Conservation (phyloP, 2,329 filamentous ascomycete species). For the Neonectria faginata region DNA sequence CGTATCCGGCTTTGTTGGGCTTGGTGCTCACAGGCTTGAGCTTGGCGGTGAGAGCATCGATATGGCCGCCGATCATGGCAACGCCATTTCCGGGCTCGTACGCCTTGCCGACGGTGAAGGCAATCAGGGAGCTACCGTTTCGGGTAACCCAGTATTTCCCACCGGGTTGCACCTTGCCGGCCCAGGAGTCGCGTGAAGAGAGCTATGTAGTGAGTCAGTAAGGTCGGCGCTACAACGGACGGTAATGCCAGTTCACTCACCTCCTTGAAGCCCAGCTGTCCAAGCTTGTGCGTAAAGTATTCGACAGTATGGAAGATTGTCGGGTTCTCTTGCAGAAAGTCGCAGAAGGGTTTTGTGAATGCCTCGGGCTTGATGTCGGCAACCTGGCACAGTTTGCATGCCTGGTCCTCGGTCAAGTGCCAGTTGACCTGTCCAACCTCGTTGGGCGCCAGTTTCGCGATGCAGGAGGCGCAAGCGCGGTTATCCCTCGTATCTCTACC, state of each 20-base stretch:
- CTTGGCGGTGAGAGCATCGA: constrained; percentile 90
- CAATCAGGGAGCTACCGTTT: constrained; percentile 87
- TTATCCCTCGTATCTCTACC: constrained; percentile 50
- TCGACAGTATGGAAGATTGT: constrained; percentile 93
- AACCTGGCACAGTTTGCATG: constrained; percentile 54
- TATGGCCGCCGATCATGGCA: constrained; percentile 89
- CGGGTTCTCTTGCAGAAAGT: constrained; percentile 89
- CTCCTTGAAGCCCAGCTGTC: constrained; percentile 77
- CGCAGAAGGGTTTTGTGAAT: constrained; percentile 86
- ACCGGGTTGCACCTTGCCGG: constrained; percentile 75
- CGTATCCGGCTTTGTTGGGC: constrained; percentile 84
- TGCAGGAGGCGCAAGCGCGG: constrained; percentile 54
- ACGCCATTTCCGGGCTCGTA: constrained; percentile 89
- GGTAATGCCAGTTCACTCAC: constrained; percentile 54
- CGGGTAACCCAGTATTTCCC: constrained; percentile 91
- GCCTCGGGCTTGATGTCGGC: constrained; percentile 64
- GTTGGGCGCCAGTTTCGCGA: constrained; percentile 48
- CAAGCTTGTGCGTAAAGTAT: constrained; percentile 79
- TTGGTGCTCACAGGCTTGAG: constrained; percentile 92
- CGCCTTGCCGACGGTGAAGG: constrained; percentile 83
- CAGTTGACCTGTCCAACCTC: constrained; percentile 50
- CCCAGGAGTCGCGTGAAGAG: constrained; percentile 85
- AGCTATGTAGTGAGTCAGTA: constrained; percentile 59
- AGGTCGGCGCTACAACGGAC: background rate
- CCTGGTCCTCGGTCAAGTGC: constrained; percentile 40